Evolutionary conservation across 192 early-diverging fungal genomes (phyloP).

Genomic region (Geranomyces variabilis): DNA sequence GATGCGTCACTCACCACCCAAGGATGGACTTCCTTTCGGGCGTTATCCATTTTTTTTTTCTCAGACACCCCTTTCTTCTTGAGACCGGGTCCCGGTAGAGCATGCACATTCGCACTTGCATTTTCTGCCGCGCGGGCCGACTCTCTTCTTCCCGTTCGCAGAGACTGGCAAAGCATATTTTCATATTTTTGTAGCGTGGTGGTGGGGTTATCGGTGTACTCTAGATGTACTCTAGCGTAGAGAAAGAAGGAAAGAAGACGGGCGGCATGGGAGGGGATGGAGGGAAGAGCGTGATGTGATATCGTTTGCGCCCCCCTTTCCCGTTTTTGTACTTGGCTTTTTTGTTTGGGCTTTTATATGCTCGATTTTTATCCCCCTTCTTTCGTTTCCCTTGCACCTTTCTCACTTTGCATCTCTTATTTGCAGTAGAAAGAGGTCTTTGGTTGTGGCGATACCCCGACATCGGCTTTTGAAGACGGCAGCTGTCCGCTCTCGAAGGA

Average conservation of each 20-base stretch:
- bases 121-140: not conserved
- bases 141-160: not conserved
- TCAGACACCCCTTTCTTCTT: not conserved
- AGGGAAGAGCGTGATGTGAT: not conserved
- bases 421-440: constrained; percentile 17
- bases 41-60: not conserved
- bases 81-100: not conserved
- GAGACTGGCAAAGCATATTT: not conserved
- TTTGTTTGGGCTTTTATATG: not conserved
- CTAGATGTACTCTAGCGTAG: constrained; percentile 5
- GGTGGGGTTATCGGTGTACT: not conserved
- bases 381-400: not conserved
- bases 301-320: no score
- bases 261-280: not conserved
- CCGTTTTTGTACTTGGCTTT: constrained; percentile 10
- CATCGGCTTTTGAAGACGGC: constrained; percentile 27
- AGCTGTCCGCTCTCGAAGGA: constrained; percentile 27
- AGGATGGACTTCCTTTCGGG: no score
- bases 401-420: no score
- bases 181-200: constrained; percentile 12
- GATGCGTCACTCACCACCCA: not conserved
- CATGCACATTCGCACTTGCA: not conserved
- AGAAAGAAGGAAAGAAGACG: not conserved
- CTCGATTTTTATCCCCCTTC: not conserved
- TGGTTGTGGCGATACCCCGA: not conserved